Evolutionary conservation across 257 asterid species (phyloP), one percentile per base, ranked within the genome.

Genomic region (Osmanthus fragrans): DNA sequence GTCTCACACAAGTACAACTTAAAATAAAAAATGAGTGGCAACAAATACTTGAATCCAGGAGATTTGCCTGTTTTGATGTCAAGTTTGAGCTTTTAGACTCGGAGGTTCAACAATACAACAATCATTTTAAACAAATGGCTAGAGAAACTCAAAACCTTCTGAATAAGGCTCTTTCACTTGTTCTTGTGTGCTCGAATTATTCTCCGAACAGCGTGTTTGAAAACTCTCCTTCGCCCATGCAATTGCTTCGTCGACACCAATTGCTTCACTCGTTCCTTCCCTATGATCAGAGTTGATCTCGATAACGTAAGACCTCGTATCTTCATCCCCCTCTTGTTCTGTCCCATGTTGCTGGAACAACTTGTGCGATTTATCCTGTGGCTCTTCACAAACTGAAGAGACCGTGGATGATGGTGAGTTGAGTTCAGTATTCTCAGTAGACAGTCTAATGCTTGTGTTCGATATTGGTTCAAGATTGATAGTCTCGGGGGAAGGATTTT

Each of bases 221-320:
- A 83, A 92, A 81, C 88, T 92, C 89, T 88, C 96, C 79, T 89
- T 92, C 0, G 93, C 97, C 96, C 96, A 92, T 0, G 95, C 97
- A 72, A 91, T 91, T 15, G 96, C 96, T 79, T 92, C 97, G 83
- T 91, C 92, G 0, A 92, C 89, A 27, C 90, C 91, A 23, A 88
- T 90, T 10, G 93, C 87, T 74, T 92, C 95, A 27, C 83, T 86
- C 2, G 77, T 73, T 45, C 79, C 90, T 47, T 88, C 94, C 75
- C 88, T 86, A 67, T 75, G 60, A 27, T 79, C 89, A 10, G 89
- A 81, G 69, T 77, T 88, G 81, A 92, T 88, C 85, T 92, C 93
- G 58, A 91, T 92, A 32, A 92, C 95, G 84, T 88, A 91, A 21
- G 96, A 91, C 77, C 92, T 88, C 89, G 84, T 86, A 12, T 49